These are phyloP conservation scores for Pilasporangium apinafurcum DNA, from an alignment of 352 stramenopile genomes.

Conservation along the genomic window DNA sequence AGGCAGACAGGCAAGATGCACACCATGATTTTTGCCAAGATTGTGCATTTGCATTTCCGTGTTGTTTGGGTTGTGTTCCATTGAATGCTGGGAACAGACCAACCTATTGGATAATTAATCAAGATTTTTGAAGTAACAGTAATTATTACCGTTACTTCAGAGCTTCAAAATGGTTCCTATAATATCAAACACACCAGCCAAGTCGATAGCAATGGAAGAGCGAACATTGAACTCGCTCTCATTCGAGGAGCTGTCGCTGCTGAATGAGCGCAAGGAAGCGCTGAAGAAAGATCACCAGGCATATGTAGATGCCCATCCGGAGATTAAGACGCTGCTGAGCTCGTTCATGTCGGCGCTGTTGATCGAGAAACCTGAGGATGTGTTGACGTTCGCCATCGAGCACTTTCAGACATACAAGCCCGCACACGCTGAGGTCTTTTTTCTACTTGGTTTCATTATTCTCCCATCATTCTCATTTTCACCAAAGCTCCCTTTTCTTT, in stretches of 20 bases:
- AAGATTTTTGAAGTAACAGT: background rate
- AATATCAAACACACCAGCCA: background rate
- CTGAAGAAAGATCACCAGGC: slow-evolving; percentile 80
- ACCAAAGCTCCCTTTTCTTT: background rate
- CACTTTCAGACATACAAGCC: slow-evolving; percentile 80
- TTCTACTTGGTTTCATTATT: background rate
- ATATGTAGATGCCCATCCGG: slow-evolving; percentile 80
- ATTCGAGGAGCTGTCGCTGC: slow-evolving; percentile 78
- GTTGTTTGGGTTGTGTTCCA: too few species aligned
- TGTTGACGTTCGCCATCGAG: slow-evolving; percentile 67
- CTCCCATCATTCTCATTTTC: background rate
- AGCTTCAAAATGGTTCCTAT: background rate
- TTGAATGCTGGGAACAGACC: too few species aligned
- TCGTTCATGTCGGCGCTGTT: slow-evolving; percentile 84
- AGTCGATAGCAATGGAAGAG: slow-evolving; percentile 21
- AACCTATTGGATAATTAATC: too few species aligned
- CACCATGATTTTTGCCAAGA: too few species aligned
- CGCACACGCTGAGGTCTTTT: slow-evolving; percentile 25
- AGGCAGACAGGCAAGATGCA: background rate
- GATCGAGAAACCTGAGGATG: slow-evolving; percentile 81
- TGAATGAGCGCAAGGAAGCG: slow-evolving; percentile 82
- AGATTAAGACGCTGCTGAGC: slow-evolving; percentile 88
- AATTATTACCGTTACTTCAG: background rate
- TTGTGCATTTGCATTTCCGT: too few species aligned
- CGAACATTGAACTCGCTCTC: slow-evolving; percentile 65